Base-by-base conservation (phyloP, 352 stramenopile species). In the Globisporangium solare region DNA sequence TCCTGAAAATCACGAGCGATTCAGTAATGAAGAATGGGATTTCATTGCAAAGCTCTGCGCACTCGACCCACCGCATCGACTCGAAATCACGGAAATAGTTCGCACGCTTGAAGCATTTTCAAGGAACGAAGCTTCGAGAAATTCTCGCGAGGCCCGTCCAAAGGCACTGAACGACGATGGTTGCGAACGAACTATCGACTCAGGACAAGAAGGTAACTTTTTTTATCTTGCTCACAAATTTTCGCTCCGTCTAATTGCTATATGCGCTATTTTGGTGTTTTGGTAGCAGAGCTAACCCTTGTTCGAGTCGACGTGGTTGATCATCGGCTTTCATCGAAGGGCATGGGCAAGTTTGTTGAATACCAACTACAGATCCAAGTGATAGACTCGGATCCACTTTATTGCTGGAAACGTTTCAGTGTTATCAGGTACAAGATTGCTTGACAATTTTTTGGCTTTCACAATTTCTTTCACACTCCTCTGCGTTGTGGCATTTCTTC, bases 341-440 rank as follows among this genome's bases (percentile, higher is more conserved):
- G 17, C 12, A n/a, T 3, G 2, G 10, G 18, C 3, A 15, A 43
- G 39, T 18, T 43, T n/a, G 39, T 43, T n/a, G 39, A 43, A n/a
- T 43, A 43, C 39, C n/a, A 43, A n/a, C 39, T 43, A 10, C 39
- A 18, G 39, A 6, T 43, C 39, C 39, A n/a, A 17, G 39, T 43
- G 39, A 15, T 43, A 8, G 13, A 43, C 17, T 18, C 12, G 1
- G 39, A 43, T 43, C 39, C 39, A 5, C 12, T 43, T n/a, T 43
- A 43, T 43, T 43, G 39, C 39, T 43, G 39, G 39, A 43, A 43
- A 43, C 39, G 39, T 15, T 43, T 43, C 39, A 43, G 39, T n/a
- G 17, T 13, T 15, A 43, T 43, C 17, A 43, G 39, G 39, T 43
- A 43, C 7, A 35, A 3, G 27, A 35, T 35, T 6, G 27, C 6